Percentiles rank a stretch among this genome's conserved stretches.
phyloP scores from a whole-genome alignment of 2,329 filamentous ascomycete species.

The Gnomoniopsis sp. region DNA sequence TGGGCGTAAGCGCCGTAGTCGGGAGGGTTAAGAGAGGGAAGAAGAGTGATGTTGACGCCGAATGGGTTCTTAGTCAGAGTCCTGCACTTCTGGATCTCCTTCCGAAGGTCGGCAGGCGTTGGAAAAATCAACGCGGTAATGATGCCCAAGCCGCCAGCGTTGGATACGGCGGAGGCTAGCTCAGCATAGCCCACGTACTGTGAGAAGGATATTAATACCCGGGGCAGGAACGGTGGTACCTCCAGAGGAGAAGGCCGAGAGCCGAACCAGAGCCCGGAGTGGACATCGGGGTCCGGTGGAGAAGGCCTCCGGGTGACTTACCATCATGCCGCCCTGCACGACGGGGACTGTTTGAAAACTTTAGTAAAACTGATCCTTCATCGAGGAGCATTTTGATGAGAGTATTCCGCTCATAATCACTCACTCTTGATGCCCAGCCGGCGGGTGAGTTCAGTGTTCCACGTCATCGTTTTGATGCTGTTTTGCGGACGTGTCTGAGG shows the following conservation, averaged over 20 bases:
- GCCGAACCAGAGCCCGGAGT: not conserved
- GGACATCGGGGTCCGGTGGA: not conserved
- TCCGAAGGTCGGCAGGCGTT: constrained; percentile 83
- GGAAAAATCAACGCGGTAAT: constrained; percentile 90
- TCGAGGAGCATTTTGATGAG: not conserved
- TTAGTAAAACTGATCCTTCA: constrained; percentile 20
- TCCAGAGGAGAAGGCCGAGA: not conserved
- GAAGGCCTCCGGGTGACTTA: not conserved
- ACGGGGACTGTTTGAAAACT: constrained; percentile 59
- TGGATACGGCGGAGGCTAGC: constrained; percentile 71
- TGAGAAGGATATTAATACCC: not conserved
- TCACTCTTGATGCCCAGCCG: constrained; percentile 16
- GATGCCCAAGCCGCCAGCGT: constrained; percentile 79
- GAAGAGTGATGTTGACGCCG: constrained; percentile 90
- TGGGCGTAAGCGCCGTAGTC: constrained; percentile 91
- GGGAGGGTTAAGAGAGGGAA: constrained; percentile 84
- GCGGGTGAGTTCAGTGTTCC: constrained; percentile 19
- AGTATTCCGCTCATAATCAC: not conserved
- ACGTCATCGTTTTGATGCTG: constrained; percentile 14
- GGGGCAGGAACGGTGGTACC: not conserved
- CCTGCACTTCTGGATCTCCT: constrained; percentile 86
- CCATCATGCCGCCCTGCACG: constrained; percentile 76
- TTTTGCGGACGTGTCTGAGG: not conserved
- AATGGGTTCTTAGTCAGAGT: constrained; percentile 78
- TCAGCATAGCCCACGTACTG: constrained; percentile 82